These are phyloP conservation scores for Elasticomyces elasticus DNA, from an alignment of 495 filamentous ascomycete species.

Conservation along the genomic window DNA sequence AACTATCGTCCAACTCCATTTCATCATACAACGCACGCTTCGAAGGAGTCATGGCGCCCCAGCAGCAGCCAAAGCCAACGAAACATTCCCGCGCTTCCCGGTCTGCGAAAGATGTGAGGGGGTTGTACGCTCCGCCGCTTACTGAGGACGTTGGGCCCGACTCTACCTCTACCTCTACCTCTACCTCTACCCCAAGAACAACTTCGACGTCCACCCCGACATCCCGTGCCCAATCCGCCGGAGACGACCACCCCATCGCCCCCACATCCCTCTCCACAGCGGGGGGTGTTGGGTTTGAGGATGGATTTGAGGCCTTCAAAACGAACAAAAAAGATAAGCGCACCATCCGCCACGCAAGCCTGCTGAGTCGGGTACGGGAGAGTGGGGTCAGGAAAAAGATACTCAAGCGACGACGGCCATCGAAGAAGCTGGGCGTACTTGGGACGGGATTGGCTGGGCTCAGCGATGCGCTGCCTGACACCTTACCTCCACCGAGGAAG, in stretches of 20 bases:
- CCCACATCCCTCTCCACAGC: too few species aligned
- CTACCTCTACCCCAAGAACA: background rate
- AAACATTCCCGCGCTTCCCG: conserved; percentile 3
- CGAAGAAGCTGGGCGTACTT: conserved; percentile 5
- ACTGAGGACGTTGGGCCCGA: background rate
- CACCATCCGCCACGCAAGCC: background rate
- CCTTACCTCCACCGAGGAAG: too few species aligned
- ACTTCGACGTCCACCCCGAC: too few species aligned
- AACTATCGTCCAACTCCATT: too few species aligned
- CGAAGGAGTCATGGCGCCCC: conserved; percentile 6
- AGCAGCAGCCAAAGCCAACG: background rate
- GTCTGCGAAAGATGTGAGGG: conserved; percentile 2
- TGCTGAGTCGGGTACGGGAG: conserved; percentile 1
- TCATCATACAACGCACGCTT: too few species aligned
- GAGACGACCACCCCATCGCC: too few species aligned
- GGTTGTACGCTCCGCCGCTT: conserved; percentile 5
- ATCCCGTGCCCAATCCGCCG: too few species aligned
- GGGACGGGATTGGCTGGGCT: conserved; percentile 11
- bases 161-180: background rate
- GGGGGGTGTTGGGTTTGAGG: too few species aligned
- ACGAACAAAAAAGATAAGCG: conserved; percentile 13
- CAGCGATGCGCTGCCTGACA: conserved; percentile 11
- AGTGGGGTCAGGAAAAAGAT: background rate
- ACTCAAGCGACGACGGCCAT: conserved; percentile 1
- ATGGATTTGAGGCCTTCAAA: background rate